phyloP scores from a whole-genome alignment of 352 stramenopile genomes.

The Phytophthora nicotianae region DNA sequence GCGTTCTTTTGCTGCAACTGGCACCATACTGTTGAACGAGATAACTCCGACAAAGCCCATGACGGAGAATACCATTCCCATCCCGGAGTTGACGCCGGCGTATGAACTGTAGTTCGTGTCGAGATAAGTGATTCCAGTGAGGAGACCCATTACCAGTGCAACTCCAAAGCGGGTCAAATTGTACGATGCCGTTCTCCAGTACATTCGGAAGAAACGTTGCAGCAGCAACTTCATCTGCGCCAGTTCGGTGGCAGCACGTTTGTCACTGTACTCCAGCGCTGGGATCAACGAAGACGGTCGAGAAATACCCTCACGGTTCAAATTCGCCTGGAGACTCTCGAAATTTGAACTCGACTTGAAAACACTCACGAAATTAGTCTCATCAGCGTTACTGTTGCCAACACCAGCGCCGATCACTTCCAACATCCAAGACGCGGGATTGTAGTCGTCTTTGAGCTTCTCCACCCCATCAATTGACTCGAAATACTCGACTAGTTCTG shows the following conservation, averaged over 20 bases:
- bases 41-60: not conserved
- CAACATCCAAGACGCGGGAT: not conserved
- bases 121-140: not conserved
- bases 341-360: not conserved
- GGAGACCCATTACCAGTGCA: not conserved
- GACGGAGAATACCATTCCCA: not conserved
- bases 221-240: not conserved
- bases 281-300: not conserved
- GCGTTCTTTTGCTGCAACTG: not conserved
- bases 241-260: not conserved
- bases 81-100: not conserved
- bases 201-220: not conserved
- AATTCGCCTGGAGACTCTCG: not conserved
- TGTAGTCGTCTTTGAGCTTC: not conserved
- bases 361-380: not conserved
- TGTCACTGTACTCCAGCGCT: not conserved
- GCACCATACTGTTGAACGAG: not conserved
- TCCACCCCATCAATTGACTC: not conserved
- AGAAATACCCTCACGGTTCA: not conserved
- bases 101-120: not conserved
- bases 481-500: not conserved
- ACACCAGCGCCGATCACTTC: not conserved
- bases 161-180: not conserved
- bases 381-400: not conserved
- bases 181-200: not conserved